A percentile compares a stretch with the other conserved stretches of the same genome.
Conservation (phyloP, 352 stramenopile species). For the Phytophthora ramorum region DNA sequence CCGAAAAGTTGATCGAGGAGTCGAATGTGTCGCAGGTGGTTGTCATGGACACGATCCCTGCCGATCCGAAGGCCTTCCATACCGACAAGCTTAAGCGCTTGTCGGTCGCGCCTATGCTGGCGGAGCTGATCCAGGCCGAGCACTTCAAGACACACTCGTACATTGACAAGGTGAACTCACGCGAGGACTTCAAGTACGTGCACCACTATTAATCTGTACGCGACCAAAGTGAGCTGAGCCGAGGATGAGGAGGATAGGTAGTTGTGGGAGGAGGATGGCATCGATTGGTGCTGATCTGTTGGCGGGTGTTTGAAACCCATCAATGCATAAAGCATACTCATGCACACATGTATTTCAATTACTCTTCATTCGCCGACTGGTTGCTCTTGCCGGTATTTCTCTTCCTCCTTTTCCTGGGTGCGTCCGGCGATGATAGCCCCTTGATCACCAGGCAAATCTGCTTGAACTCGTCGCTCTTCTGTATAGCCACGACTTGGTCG, state of each 20-base stretch:
- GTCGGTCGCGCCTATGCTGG: slow-evolving; percentile 88
- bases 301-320: slow-evolving; percentile 18
- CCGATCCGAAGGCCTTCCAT: slow-evolving; percentile 58
- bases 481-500: slow-evolving; percentile 51
- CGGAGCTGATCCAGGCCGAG: slow-evolving; percentile 92
- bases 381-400: slow-evolving; percentile 24
- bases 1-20: slow-evolving; percentile 87
- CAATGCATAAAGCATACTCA: slow-evolving; percentile 36
- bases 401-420: slow-evolving; percentile 34
- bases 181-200: slow-evolving; percentile 88
- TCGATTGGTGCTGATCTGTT: slow-evolving; percentile 22
- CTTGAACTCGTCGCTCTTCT: slow-evolving; percentile 64
- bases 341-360: slow-evolving; percentile 38
- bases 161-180: slow-evolving; percentile 86
- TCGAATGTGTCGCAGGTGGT: slow-evolving; percentile 86
- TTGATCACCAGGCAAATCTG: slow-evolving; percentile 54
- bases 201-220: slow-evolving; percentile 73
- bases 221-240: slow-evolving; percentile 4
- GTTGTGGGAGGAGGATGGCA: slow-evolving; percentile 26
- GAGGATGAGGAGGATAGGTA: slow-evolving; percentile 23
- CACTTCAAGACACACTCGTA: slow-evolving; percentile 92
- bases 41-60: slow-evolving; percentile 92
- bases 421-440: slow-evolving; percentile 24
- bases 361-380: slow-evolving; percentile 40
- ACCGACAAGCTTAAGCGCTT: slow-evolving; percentile 91